These are phyloP conservation scores for Lentinula raphanica DNA, from an alignment of 768 basidiomycete genomes.

Conservation along the genomic window DNA sequence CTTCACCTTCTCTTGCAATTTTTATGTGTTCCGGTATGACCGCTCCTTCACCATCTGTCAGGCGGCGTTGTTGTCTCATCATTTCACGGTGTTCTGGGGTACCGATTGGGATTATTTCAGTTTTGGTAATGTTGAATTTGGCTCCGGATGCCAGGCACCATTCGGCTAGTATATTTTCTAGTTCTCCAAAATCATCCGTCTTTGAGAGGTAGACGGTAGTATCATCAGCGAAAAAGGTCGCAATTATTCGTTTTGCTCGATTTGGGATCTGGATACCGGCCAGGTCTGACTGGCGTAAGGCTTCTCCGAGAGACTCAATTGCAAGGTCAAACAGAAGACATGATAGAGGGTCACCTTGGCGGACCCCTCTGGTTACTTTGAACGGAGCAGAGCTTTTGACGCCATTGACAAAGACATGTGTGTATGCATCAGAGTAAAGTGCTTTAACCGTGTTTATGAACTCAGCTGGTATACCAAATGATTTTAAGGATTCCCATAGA, in stretches of 20 bases:
- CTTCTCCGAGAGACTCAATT: conserved; percentile 19
- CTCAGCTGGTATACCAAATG: conserved; percentile 15
- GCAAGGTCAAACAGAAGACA: conserved; percentile 12
- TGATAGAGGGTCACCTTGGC: conserved; percentile 25
- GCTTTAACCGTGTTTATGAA: conserved; percentile 23
- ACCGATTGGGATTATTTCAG: conserved; percentile 17
- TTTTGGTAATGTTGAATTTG: conserved; percentile 20
- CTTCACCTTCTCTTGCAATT: conserved; percentile 14
- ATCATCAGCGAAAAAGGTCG: conserved; percentile 20
- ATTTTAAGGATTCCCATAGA: too few species aligned
- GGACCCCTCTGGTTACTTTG: conserved; percentile 18
- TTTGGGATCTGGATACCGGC: conserved; percentile 14
- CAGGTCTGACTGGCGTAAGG: conserved; percentile 12
- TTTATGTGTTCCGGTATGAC: neutral
- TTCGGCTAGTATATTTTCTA: neutral
- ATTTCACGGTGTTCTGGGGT: neutral
- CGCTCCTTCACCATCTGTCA: neutral
- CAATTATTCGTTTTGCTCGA: conserved; percentile 2
- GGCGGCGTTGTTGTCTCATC: neutral
- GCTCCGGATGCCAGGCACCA: conserved; percentile 12
- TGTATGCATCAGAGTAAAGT: conserved; percentile 19
- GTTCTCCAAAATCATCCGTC: conserved; percentile 6
- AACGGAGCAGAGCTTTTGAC: conserved; percentile 11
- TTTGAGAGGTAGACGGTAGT: neutral
- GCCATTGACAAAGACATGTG: conserved; percentile 16